A percentile compares a stretch with the other conserved stretches of the same genome.
phyloP scores from a whole-genome alignment of 2,329 filamentous ascomycete species.

The Talaromyces verruculosus region DNA sequence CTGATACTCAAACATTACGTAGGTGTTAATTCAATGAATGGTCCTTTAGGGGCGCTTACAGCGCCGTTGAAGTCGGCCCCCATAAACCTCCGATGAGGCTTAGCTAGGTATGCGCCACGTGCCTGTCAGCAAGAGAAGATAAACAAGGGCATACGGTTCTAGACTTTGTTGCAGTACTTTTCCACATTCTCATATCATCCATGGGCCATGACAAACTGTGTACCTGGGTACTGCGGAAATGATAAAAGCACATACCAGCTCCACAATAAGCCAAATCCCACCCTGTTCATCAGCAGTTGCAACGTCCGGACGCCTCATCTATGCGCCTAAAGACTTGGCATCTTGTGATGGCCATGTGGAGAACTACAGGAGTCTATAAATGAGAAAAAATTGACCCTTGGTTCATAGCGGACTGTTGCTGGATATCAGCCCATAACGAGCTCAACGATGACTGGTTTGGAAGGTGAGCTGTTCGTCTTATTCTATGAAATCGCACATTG shows the following conservation, averaged over 20 bases:
- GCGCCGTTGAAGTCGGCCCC: not conserved
- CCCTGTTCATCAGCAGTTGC: not conserved
- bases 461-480: not conserved
- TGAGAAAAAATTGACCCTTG: not conserved
- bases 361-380: not conserved
- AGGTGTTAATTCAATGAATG: not conserved
- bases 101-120: not conserved
- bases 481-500: not conserved
- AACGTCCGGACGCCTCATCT: constrained; percentile 5
- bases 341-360: not conserved
- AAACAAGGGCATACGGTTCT: not conserved
- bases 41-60: not conserved
- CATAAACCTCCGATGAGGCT: constrained; percentile 2
- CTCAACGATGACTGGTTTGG: not conserved
- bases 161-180: not conserved
- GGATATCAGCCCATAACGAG: not conserved
- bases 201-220: not conserved
- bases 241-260: not conserved
- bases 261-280: constrained; percentile 1
- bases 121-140: not conserved
- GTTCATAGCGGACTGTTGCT: not conserved
- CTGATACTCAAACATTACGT: not conserved
- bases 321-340: not conserved
- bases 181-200: not conserved
- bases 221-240: not conserved